These are phyloP conservation scores for Musa troglodytarum DNA, from an alignment of 176 grass and related monocot genomes.

Conservation along the genomic window DNA sequence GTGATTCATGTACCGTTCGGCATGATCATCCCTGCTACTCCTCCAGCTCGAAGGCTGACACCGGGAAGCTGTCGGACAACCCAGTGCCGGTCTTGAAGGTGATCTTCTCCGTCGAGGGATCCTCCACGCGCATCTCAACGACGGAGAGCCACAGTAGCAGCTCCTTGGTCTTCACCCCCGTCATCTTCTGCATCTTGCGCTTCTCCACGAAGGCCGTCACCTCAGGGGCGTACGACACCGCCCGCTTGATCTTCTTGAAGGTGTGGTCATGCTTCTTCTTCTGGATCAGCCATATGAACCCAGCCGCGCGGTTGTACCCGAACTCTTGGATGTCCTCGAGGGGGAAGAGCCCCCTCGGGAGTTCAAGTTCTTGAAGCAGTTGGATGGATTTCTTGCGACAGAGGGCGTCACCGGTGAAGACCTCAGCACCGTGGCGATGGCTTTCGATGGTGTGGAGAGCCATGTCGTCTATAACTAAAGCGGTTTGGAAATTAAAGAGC, in stretches of 20 bases:
- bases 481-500: too few relatives aligned
- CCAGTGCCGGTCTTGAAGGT: slow-evolving; percentile 20
- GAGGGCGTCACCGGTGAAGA: background rate
- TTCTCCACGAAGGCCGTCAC: slow-evolving; percentile 8
- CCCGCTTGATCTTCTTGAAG: slow-evolving; percentile 26
- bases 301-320: background rate
- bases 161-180: slow-evolving; percentile 22
- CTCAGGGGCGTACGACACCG: slow-evolving; percentile 16
- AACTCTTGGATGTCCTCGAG: slow-evolving; percentile 28
- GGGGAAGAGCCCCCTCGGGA: slow-evolving; percentile 24
- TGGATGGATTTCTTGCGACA: slow-evolving; percentile 11
- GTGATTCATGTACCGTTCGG: too few relatives aligned
- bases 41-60: background rate
- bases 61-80: background rate
- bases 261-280: slow-evolving; percentile 37
- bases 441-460: background rate
- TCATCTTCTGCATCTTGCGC: slow-evolving; percentile 22
- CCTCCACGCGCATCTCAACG: slow-evolving; percentile 10
- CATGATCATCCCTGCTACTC: background rate
- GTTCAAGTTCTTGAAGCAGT: slow-evolving; percentile 14
- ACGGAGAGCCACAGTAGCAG: slow-evolving; percentile 21
- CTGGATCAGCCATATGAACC: slow-evolving; percentile 19
- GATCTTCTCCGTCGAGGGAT: background rate
- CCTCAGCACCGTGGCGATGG: background rate
- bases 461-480: too few relatives aligned